Conservation (phyloP, 2,329 filamentous ascomycete genomes). For the Pseudocercospora cruenta region DNA sequence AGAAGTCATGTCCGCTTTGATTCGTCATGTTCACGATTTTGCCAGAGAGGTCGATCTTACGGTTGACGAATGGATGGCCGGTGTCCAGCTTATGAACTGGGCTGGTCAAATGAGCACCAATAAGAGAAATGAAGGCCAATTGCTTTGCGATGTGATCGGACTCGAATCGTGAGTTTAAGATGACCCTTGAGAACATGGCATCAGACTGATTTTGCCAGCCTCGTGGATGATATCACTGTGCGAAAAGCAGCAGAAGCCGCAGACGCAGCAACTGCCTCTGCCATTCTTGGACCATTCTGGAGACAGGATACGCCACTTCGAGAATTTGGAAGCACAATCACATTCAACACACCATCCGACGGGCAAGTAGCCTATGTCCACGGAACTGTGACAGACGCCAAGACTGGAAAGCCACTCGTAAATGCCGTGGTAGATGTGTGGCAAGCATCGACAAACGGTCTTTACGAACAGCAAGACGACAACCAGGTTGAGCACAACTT, state of each 20-base stretch:
- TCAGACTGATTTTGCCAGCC: slow-evolving; percentile 32
- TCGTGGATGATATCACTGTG: slow-evolving; percentile 80
- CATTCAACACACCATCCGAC: slow-evolving; percentile 52
- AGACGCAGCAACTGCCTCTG: slow-evolving; percentile 66
- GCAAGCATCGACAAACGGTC: slow-evolving; percentile 74
- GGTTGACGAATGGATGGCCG: slow-evolving; percentile 62
- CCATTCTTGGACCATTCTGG: slow-evolving; percentile 87
- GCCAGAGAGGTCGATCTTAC: slow-evolving; percentile 62
- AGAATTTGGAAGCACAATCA: slow-evolving; percentile 70
- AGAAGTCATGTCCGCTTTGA: slow-evolving; percentile 53
- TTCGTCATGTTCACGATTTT: slow-evolving; percentile 62
- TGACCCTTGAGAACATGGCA: too few relatives aligned
- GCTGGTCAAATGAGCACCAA: slow-evolving; percentile 65
- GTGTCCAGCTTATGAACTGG: slow-evolving; percentile 62
- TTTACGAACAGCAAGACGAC: slow-evolving; percentile 71
- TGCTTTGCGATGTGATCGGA: slow-evolving; percentile 62
- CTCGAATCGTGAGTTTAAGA: slow-evolving; percentile 47
- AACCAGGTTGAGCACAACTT: slow-evolving; percentile 74
- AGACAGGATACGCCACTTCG: slow-evolving; percentile 70
- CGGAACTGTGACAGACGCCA: slow-evolving; percentile 61
- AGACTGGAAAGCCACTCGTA: slow-evolving; percentile 66
- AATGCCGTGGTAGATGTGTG: slow-evolving; percentile 74
- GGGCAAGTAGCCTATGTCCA: slow-evolving; percentile 67
- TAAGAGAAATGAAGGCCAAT: slow-evolving; percentile 65
- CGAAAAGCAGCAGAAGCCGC: slow-evolving; percentile 59